A percentile compares a stretch with the other conserved stretches of the same genome.
Conservation (phyloP, 805 yeast species). For the Candida morakotiae region DNA sequence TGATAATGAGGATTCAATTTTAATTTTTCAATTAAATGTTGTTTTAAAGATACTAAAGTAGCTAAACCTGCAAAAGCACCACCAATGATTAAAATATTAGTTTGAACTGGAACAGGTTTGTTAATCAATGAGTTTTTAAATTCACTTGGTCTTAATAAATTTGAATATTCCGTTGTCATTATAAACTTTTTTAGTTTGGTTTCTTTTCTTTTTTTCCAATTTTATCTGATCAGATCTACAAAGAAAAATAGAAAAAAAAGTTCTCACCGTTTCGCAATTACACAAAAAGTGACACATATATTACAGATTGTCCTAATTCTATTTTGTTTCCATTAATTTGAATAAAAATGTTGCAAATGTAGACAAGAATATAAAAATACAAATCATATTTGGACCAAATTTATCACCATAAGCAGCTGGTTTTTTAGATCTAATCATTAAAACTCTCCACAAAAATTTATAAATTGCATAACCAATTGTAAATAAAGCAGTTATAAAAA, state of each 20-base stretch:
- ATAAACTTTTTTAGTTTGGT: background rate
- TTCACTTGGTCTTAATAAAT: slow-evolving; percentile 1
- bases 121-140: slow-evolving; percentile 1
- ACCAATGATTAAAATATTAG: slow-evolving; percentile 37
- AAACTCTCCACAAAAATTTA: slow-evolving; percentile 76
- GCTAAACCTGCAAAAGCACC: slow-evolving; percentile 41
- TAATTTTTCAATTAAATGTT: slow-evolving; percentile 2
- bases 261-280: background rate
- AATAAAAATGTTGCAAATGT: slow-evolving; percentile 60
- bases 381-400: slow-evolving; percentile 81
- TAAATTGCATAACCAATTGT: slow-evolving; percentile 70
- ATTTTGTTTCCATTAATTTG: slow-evolving; percentile 32
- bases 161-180: background rate
- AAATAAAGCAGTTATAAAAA: slow-evolving; percentile 73
- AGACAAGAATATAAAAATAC: slow-evolving; percentile 68
- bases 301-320: too few relatives aligned
- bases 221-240: slow-evolving; percentile 4
- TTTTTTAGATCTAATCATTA: slow-evolving; percentile 75
- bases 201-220: background rate
- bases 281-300: too few relatives aligned
- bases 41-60: slow-evolving; percentile 24
- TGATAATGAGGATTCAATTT: background rate
- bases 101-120: slow-evolving; percentile 16
- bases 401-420: slow-evolving; percentile 85
- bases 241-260: too few relatives aligned